phyloP scores from a whole-genome alignment of 2,329 filamentous ascomycete genomes.

The Aspergillus aculeatinus region DNA sequence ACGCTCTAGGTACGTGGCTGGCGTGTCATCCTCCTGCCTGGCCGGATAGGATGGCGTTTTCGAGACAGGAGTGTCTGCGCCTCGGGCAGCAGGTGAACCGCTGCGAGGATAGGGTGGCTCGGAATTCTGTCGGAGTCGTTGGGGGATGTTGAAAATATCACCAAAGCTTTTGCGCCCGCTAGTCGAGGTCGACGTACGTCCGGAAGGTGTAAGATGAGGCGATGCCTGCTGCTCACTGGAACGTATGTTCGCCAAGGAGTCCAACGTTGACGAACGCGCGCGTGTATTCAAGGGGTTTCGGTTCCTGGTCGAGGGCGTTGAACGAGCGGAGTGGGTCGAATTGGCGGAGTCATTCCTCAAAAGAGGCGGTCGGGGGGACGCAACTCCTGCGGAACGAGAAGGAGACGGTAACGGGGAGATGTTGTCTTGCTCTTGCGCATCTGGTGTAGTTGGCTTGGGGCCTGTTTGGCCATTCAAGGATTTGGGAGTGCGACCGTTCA shows the following conservation, averaged over 20 bases:
- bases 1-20: conserved; percentile 81
- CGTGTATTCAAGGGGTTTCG: conserved; percentile 56
- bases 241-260: conserved; percentile 72
- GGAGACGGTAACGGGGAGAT: conserved; percentile 49
- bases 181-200: conserved; percentile 77
- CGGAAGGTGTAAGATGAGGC: conserved; percentile 56
- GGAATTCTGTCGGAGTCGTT: conserved; percentile 76
- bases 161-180: conserved; percentile 89
- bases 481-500: conserved; percentile 18
- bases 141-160: conserved; percentile 74
- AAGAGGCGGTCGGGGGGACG: conserved; percentile 49
- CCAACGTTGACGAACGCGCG: conserved; percentile 85
- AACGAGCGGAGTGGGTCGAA: conserved; percentile 65
- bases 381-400: conserved; percentile 52
- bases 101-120: conserved; percentile 67
- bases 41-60: conserved; percentile 69
- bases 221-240: conserved; percentile 69
- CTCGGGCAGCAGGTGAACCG: conserved; percentile 59
- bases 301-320: conserved; percentile 56
- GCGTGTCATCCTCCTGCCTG: conserved; percentile 81
- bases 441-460: conserved; percentile 26
- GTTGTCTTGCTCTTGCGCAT: conserved; percentile 29
- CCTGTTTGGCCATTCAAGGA: conserved; percentile 23
- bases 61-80: conserved; percentile 69
- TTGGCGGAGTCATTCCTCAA: conserved; percentile 61